phyloP scores from a whole-genome alignment of 805 yeast species.

The Candida xyloterini region DNA sequence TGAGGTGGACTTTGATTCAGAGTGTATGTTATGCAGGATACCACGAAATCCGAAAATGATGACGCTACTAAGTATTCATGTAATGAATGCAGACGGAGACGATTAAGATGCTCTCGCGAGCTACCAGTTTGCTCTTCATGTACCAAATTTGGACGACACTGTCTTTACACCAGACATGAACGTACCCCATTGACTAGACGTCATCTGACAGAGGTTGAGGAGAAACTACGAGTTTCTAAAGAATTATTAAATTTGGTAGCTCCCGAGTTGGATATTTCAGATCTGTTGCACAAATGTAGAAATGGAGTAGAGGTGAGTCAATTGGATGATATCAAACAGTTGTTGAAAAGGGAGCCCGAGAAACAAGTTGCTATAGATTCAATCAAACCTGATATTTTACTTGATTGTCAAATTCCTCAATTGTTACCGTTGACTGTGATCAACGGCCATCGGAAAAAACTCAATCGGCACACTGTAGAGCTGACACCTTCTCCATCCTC shows the following conservation, averaged over 20 bases:
- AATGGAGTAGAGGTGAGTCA: neutral
- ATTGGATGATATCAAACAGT: neutral
- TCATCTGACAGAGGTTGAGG: slow-evolving; percentile 18
- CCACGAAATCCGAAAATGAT: neutral
- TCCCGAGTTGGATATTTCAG: slow-evolving; percentile 9
- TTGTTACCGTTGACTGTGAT: slow-evolving; percentile 10
- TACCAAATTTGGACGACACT: slow-evolving; percentile 13
- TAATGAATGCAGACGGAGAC: slow-evolving; percentile 17
- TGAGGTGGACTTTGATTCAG: neutral
- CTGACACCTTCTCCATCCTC: slow-evolving; percentile 1
- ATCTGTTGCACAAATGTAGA: slow-evolving; percentile 4
- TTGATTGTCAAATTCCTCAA: slow-evolving; percentile 10
- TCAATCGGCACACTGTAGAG: neutral
- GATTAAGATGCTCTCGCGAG: slow-evolving; percentile 16
- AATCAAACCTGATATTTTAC: neutral
- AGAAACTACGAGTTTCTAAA: slow-evolving; percentile 10
- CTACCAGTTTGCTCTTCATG: slow-evolving; percentile 16
- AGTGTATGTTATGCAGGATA: neutral
- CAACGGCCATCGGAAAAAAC: neutral
- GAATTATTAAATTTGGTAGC: slow-evolving; percentile 3
- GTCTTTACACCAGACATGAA: slow-evolving; percentile 14
- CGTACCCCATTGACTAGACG: slow-evolving; percentile 16
- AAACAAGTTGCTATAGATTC: neutral
- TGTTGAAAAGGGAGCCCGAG: neutral
- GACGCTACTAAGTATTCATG: slow-evolving; percentile 9